Evolutionary conservation across 1,284 basidiomycete species (phyloP).

Genomic region (Pseudozyma flocculosa): DNA sequence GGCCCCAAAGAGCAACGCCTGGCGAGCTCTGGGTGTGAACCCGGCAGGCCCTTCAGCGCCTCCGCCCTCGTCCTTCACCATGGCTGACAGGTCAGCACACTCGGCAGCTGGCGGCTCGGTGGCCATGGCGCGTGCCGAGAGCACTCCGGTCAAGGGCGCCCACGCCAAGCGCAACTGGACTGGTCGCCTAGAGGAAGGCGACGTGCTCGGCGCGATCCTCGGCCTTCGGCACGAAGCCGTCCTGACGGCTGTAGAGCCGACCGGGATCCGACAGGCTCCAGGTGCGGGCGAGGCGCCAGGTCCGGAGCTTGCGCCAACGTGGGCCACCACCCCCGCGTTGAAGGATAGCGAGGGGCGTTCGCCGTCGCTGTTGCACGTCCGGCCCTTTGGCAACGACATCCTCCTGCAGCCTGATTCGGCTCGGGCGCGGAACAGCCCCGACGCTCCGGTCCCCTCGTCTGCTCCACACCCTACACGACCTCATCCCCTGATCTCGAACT

Average conservation of each 20-base stretch:
- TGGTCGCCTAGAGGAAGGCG: conserved; percentile 37
- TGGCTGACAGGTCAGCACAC: not conserved
- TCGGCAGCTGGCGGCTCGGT: not conserved
- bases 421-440: not conserved
- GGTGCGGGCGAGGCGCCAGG: too few relatives aligned
- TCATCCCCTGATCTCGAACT: too few relatives aligned
- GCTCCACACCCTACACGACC: too few relatives aligned
- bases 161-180: conserved; percentile 15
- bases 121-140: conserved; percentile 23
- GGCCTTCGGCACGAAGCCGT: conserved; percentile 26
- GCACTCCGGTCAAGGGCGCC: conserved; percentile 23
- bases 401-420: not conserved
- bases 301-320: too few relatives aligned
- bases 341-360: too few relatives aligned
- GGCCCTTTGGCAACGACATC: conserved; percentile 1
- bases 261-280: too few relatives aligned
- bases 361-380: not conserved
- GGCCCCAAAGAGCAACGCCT: too few relatives aligned
- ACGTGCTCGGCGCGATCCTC: conserved; percentile 50
- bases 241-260: too few relatives aligned
- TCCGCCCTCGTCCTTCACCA: not conserved
- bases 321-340: too few relatives aligned
- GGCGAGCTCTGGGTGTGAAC: not conserved
- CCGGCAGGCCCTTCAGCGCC: not conserved
- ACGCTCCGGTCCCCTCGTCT: not conserved